A percentile compares a stretch with the other conserved stretches of the same genome.
Evolutionary conservation across 108 stramenopile species (phyloP).

Genomic region (Cylindrotheca fusiformis): DNA sequence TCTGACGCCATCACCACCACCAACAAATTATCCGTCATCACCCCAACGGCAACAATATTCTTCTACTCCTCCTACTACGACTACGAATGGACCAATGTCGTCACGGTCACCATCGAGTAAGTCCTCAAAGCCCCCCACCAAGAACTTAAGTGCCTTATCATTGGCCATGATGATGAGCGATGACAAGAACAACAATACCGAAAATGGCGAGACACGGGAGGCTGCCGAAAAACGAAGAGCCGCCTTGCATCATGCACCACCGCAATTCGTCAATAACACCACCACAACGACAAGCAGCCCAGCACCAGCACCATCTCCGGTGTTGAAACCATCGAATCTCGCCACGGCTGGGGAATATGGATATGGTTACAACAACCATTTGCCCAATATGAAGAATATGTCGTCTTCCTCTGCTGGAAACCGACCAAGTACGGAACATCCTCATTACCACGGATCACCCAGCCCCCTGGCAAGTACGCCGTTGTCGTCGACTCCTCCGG

Average conservation of each 20-base stretch:
- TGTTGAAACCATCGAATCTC: neutral
- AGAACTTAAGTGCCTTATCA: constrained; percentile 35
- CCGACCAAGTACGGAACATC: neutral
- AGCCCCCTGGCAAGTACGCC: neutral
- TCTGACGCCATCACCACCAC: neutral
- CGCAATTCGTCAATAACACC: constrained; percentile 21
- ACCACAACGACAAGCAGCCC: constrained; percentile 4
- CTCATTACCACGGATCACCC: neutral
- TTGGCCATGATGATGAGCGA: constrained; percentile 43
- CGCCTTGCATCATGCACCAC: constrained; percentile 50
- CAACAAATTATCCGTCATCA: neutral
- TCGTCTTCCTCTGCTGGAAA: neutral
- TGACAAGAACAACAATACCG: constrained; percentile 4
- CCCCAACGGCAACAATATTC: constrained; percentile 7
- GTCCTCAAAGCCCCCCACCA: constrained; percentile 7
- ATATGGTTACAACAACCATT: constrained; percentile 49
- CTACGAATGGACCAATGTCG: neutral
- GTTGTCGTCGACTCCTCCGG: constrained; percentile 27
- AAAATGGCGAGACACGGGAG: neutral
- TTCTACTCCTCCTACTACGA: neutral
- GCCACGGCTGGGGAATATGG: constrained; percentile 45
- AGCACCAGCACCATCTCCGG: neutral
- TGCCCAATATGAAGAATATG: neutral
- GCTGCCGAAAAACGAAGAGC: constrained; percentile 34
- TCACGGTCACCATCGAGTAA: neutral